Evolutionary conservation across 1,284 basidiomycete genomes (phyloP), one percentile per base, ranked within the genome.

Genomic region (Ceratobasidium sp.): DNA sequence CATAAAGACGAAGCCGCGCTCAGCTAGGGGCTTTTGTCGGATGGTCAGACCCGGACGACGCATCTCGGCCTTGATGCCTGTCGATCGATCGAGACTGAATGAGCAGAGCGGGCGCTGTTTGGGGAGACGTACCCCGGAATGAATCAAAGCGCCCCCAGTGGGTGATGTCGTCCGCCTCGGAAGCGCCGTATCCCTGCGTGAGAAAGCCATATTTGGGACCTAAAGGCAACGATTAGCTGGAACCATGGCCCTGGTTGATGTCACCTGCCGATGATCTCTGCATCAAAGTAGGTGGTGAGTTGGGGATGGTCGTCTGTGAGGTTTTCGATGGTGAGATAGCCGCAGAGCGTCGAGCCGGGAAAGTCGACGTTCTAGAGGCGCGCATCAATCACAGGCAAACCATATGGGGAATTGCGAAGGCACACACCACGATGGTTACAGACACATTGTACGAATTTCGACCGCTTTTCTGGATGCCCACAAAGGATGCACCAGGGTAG

Each of bases 81-180:
- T 57, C 18, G 54, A 73, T 71, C 68, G 50, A 62, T 62, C 57
- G n/a, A 46, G 64, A 62, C 48, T 46, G 10, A 46, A 35, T n/a
- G 10, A 68, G 14, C 66, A 50, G 52, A 77, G 69, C 10, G 80
- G 68, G 46, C 41, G 54, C 41, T 68, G 52, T 68, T 77, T 65
- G 54, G n/a, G 33, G 46, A 38, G 20, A 62, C 70, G 48, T 8
- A 82, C 92, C 89, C 48, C 91, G 89, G 85, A 96, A 97, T n/a
- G 95, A 93, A 60, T 94, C 93, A 85, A 97, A 97, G 64, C 96
- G 90, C 48, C 90, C 89, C 96, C 96, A 97, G 83, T 97, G 96
- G 14, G 94, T 90, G 87, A 96, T 89, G 84, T 97, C 96, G 82
- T 96, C 94, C 81, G 92, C 89, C 83, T 96, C 94, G 20, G 89